Evolutionary conservation across 768 basidiomycete species (phyloP).

Genomic region (Hydnomerulius pinastri): DNA sequence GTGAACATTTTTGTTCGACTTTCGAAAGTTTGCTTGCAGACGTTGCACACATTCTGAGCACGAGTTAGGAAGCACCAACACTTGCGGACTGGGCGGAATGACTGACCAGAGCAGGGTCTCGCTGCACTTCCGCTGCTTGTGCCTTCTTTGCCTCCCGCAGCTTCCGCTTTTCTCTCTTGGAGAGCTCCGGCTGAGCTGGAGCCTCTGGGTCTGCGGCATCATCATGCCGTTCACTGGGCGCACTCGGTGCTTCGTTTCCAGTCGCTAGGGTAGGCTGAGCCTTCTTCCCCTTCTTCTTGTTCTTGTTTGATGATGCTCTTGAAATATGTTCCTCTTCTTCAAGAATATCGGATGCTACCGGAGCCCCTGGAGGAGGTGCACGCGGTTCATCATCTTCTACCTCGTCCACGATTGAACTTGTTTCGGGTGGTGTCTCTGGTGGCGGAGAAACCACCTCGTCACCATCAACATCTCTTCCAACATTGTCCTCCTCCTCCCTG

Average conservation of each 20-base stretch:
- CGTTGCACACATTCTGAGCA: conserved; percentile 60
- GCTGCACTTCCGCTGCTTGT: conserved; percentile 5
- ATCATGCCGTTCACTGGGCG: background rate
- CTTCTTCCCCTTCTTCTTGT: conserved; percentile 10
- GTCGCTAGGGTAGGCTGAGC: conserved; percentile 4
- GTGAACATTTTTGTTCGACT: conserved; percentile 75
- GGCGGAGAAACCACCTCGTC: conserved; percentile 8
- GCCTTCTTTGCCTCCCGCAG: conserved; percentile 76
- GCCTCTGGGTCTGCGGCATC: conserved; percentile 1
- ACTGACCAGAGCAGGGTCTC: conserved; percentile 10
- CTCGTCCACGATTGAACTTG: background rate
- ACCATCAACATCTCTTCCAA: conserved; percentile 10
- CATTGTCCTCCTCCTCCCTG: conserved; percentile 22
- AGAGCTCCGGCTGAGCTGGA: conserved; percentile 34
- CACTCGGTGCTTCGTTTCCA: background rate
- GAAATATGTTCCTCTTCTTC: conserved; percentile 12
- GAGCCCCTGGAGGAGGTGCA: background rate
- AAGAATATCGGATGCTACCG: background rate
- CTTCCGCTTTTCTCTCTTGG: conserved; percentile 83
- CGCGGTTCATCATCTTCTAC: conserved; percentile 3
- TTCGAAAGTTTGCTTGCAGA: conserved; percentile 61
- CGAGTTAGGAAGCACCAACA: conserved; percentile 9
- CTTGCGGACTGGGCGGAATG: background rate
- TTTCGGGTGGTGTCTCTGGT: conserved; percentile 17
- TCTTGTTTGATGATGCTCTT: conserved; percentile 8